Evolutionary conservation across 345 rosid species (phyloP).

Genomic region (Kernera saxatilis): DNA sequence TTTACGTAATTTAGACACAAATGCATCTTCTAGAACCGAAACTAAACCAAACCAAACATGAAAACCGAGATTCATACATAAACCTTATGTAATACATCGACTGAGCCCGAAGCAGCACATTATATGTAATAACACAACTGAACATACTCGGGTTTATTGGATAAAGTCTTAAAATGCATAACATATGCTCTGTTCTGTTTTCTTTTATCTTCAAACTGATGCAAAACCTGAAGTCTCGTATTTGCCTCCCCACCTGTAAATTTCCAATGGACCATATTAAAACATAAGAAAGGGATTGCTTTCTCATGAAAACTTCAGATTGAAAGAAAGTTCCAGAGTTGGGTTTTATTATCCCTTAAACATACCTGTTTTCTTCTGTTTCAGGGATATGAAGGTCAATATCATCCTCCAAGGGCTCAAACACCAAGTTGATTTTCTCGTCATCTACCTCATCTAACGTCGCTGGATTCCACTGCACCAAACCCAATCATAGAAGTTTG

Average conservation of each 20-base stretch:
- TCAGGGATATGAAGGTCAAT: slow-evolving; percentile 75
- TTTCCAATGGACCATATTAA: background rate
- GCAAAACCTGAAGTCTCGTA: slow-evolving; percentile 57
- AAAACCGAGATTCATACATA: background rate
- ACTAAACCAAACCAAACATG: background rate
- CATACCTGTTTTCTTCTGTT: slow-evolving; percentile 59
- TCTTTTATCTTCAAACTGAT: slow-evolving; percentile 8
- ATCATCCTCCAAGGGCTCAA: slow-evolving; percentile 53
- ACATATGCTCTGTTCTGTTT: background rate
- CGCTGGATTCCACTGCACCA: slow-evolving; percentile 69
- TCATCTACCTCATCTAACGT: slow-evolving; percentile 52
- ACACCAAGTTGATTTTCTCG: slow-evolving; percentile 49
- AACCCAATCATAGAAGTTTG: slow-evolving; percentile 3
- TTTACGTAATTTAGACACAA: background rate
- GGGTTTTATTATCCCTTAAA: background rate
- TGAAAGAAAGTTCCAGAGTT: background rate
- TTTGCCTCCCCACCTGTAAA: slow-evolving; percentile 76
- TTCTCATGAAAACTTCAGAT: background rate
- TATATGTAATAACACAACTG: background rate
- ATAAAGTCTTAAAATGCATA: background rate
- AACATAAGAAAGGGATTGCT: background rate
- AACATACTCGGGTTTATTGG: background rate
- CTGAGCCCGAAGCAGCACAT: background rate
- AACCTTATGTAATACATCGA: background rate
- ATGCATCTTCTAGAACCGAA: background rate